phyloP scores from a whole-genome alignment of 192 early-diverging fungal species.

The Podila verticillata region DNA sequence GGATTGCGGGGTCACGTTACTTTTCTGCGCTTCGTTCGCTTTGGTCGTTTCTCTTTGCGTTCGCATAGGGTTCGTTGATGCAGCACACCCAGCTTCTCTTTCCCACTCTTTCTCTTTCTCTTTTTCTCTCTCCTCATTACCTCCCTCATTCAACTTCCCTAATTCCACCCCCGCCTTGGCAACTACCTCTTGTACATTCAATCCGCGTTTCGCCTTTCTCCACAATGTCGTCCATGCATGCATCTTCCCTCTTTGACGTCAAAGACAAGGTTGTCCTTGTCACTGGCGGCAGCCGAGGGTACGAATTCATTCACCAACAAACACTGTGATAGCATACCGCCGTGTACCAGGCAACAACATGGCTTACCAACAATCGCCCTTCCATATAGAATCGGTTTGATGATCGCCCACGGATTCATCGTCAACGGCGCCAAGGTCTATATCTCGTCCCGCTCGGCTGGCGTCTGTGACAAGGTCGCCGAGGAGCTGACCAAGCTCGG shows the following conservation, averaged over 20 bases:
- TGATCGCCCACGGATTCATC: conserved; percentile 76
- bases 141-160: neutral
- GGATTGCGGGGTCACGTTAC: too few species aligned
- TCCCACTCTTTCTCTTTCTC: neutral
- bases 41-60: too few species aligned
- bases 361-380: neutral
- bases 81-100: too few species aligned
- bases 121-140: neutral
- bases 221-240: conserved; percentile 59
- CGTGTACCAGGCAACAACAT: neutral
- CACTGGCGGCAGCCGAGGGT: conserved; percentile 78
- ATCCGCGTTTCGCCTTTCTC: neutral
- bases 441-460: conserved; percentile 83
- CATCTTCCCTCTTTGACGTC: conserved; percentile 68
- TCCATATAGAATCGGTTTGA: conserved; percentile 54
- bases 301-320: neutral
- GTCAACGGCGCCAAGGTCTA: conserved; percentile 92
- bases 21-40: too few species aligned
- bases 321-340: neutral
- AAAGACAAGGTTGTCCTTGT: conserved; percentile 85
- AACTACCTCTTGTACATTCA: neutral
- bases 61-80: too few species aligned
- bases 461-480: conserved; percentile 69
- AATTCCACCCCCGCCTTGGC: neutral
- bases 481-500: conserved; percentile 72